These are phyloP conservation scores for Mimosa bimucronata DNA, from an alignment of 306 rosid genomes.

Conservation along the genomic window DNA sequence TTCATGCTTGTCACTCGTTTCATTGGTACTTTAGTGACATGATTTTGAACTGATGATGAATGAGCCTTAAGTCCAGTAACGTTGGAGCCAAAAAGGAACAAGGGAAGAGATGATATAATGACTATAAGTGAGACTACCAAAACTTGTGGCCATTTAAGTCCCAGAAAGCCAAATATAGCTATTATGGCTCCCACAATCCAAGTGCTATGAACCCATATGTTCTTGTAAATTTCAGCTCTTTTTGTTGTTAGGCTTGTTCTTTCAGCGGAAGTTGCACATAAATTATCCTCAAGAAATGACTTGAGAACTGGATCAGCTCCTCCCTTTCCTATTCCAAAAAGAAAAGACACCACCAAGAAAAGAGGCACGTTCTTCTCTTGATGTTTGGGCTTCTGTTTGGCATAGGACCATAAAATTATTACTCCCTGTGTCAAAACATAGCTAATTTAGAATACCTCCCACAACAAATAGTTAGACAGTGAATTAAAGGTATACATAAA, in stretches of 20 bases:
- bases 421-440: background rate
- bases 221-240: background rate
- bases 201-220: background rate
- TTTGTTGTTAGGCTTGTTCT: background rate
- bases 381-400: background rate
- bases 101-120: background rate
- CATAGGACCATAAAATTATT: background rate
- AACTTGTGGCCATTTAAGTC: background rate
- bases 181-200: slow-evolving; percentile 1
- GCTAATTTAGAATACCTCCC: too few species aligned
- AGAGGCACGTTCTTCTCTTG: background rate
- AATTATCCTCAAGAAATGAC: slow-evolving; percentile 1
- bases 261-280: background rate
- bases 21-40: background rate
- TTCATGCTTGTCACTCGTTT: background rate
- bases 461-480: too few species aligned
- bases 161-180: slow-evolving; percentile 7
- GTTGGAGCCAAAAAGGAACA: background rate
- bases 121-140: background rate
- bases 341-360: background rate
- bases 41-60: background rate
- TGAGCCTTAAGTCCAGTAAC: background rate
- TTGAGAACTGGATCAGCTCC: background rate
- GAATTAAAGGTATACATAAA: too few species aligned
- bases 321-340: slow-evolving; percentile 5